Percentiles rank a stretch among this genome's conserved stretches.
These are phyloP conservation scores for Fusarium coicis DNA, from an alignment of 2,329 filamentous ascomycete species.

Conservation along the genomic window DNA sequence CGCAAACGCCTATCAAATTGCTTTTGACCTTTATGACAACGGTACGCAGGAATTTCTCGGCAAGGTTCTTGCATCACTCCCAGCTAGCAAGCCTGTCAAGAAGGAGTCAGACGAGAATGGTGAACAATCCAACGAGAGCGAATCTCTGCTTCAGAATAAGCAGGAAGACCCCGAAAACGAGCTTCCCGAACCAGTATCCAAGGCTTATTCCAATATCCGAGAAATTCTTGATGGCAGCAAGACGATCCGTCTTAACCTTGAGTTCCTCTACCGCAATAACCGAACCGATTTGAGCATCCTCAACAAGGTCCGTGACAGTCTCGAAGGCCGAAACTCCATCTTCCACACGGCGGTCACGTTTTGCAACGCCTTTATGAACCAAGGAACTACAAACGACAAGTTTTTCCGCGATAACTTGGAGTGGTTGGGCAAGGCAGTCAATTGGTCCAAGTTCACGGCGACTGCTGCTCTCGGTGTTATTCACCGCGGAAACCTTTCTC, in stretches of 20 bases:
- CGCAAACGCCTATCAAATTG: constrained; percentile 94
- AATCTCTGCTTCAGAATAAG: constrained; percentile 61
- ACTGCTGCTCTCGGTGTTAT: constrained; percentile 97
- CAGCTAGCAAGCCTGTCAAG: constrained; percentile 61
- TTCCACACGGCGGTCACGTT: constrained; percentile 98
- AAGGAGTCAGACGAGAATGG: constrained; percentile 57
- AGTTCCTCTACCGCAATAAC: constrained; percentile 96
- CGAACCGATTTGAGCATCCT: constrained; percentile 90
- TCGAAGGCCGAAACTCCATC: constrained; percentile 96
- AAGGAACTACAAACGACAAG: constrained; percentile 96
- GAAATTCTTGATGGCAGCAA: constrained; percentile 86
- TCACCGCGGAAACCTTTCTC: constrained; percentile 92
- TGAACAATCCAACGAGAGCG: constrained; percentile 56
- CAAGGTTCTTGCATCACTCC: constrained; percentile 86
- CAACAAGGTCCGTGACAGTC: constrained; percentile 94
- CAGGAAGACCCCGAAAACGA: constrained; percentile 66
- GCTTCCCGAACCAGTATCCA: constrained; percentile 63
- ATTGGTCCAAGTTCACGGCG: constrained; percentile 99
- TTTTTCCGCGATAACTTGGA: constrained; percentile 99
- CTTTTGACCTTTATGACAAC: constrained; percentile 98
- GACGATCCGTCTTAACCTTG: constrained; percentile 92
- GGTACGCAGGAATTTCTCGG: constrained; percentile 96
- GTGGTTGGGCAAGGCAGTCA: constrained; percentile 97
- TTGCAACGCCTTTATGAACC: constrained; percentile 99
- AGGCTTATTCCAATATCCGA: constrained; percentile 71